A percentile compares a stretch with the other conserved stretches of the same genome.
These are phyloP conservation scores for Penicillium verrucosum DNA, from an alignment of 2,329 filamentous ascomycete genomes.

Conservation along the genomic window DNA sequence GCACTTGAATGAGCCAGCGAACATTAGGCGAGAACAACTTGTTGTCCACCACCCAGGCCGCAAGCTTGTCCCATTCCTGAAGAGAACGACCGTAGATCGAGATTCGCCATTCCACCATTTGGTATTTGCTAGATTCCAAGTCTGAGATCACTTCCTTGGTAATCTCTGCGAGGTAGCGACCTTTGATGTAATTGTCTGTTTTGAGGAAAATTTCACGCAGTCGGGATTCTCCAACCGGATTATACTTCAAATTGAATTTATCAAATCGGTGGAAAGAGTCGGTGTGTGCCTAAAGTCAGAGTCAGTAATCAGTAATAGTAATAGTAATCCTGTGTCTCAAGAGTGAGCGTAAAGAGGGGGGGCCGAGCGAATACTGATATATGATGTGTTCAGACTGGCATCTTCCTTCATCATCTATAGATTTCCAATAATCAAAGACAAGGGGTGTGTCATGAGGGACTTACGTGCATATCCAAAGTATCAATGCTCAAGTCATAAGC, in stretches of 20 bases:
- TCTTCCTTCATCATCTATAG: neutral
- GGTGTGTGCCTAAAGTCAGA: slow-evolving; percentile 68
- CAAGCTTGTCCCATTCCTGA: slow-evolving; percentile 96
- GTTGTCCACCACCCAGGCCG: slow-evolving; percentile 96
- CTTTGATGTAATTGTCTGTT: slow-evolving; percentile 96
- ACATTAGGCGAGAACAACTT: slow-evolving; percentile 98
- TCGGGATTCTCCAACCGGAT: slow-evolving; percentile 91
- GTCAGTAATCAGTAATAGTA: neutral
- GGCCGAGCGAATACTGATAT: neutral
- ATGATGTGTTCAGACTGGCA: neutral
- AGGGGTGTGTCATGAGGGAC: slow-evolving; percentile 33
- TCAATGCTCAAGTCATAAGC: slow-evolving; percentile 98
- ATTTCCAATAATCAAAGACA: neutral
- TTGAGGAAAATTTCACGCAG: slow-evolving; percentile 97
- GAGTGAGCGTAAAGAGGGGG: neutral
- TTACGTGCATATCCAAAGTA: slow-evolving; percentile 95
- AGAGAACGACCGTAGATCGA: slow-evolving; percentile 91
- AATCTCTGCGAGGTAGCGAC: slow-evolving; percentile 92
- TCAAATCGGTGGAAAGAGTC: slow-evolving; percentile 98
- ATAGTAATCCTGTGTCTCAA: neutral
- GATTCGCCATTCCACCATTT: slow-evolving; percentile 99
- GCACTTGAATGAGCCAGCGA: slow-evolving; percentile 93
- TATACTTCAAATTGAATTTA: slow-evolving; percentile 99
- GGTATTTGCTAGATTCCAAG: slow-evolving; percentile 97
- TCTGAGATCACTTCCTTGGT: slow-evolving; percentile 97